phyloP scores from a whole-genome alignment of 2,329 filamentous ascomycete genomes.

The Herpotrichia juniperi region DNA sequence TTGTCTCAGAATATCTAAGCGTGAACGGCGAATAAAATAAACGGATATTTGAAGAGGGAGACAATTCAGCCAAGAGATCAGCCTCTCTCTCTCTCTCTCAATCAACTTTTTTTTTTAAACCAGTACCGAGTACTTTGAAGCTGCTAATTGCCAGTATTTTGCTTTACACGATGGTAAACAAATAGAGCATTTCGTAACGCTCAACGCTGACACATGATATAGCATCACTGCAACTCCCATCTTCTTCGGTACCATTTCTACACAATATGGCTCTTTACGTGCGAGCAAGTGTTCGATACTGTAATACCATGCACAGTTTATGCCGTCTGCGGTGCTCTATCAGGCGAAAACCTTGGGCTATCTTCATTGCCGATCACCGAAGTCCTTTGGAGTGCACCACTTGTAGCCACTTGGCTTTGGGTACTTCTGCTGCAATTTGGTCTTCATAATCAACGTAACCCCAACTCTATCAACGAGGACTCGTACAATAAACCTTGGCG shows the following conservation, averaged over 20 bases:
- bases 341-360: not conserved
- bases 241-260: constrained; percentile 1
- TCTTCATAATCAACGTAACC: constrained; percentile 37
- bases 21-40: no score
- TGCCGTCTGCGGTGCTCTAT: constrained; percentile 1
- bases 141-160: no score
- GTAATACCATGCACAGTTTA: constrained; percentile 9
- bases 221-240: not conserved
- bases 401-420: constrained; percentile 28
- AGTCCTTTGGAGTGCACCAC: not conserved
- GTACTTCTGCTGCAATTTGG: constrained; percentile 34
- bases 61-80: no score
- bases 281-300: constrained; percentile 1
- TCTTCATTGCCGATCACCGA: not conserved
- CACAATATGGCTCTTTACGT: constrained; percentile 11
- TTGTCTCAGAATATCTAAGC: no score
- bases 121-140: no score
- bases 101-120: no score
- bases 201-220: not conserved
- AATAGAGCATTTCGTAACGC: no score
- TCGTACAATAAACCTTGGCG: constrained; percentile 41
- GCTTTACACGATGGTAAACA: no score
- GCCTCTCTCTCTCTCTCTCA: no score
- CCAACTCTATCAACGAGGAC: constrained; percentile 30
- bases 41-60: no score